Evolutionary conservation across 352 stramenopile species (phyloP), one percentile per base, ranked within the genome.

Genomic region (Globisporangium paddicum): DNA sequence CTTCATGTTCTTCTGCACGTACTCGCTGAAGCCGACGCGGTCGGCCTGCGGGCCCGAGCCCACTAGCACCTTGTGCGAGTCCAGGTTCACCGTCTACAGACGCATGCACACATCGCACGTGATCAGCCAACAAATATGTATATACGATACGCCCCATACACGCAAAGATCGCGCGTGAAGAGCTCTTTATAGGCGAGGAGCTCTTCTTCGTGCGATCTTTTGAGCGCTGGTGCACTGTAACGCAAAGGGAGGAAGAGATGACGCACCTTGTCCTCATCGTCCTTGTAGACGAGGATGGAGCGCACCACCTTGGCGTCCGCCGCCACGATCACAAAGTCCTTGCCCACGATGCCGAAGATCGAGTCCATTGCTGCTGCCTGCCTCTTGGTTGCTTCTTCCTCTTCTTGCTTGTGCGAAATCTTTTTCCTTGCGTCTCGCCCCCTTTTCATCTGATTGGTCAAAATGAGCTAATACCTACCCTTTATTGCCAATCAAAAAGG

Each of bases 221-320:
- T 25, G 4, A 32, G 47, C 28, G 4, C 28, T 53, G 37, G n/a
- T 50, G 2, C 19, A 44, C 14, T 28, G 1, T 40, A 30, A 44
- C 26, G n/a, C 5, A 38, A 26, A 30, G 4, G 34, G 19, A 46
- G 11, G 9, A 1, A 48, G 5, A 46, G 21, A 40, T 41, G 66
- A 40, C 48, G 66, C 63, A 97, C 90, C 78, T 97, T 97, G 67
- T 97, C 90, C 70, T 96, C 82, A 58, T 97, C 86, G 60, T 93
- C 90, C 64, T 97, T 95, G 80, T 96, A 97, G 48, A 97, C 89
- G 50, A 97, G 72, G 63, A 97, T 97, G 30, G 89, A 97, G 60
- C 88, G 87, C 62, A 61, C 89, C 35, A 95, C 87, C 65, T 96
- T 96, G 60, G 81, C 86, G 75, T 97, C 90, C 16, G 89, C 90